Evolutionary conservation across 345 rosid genomes (phyloP).

Genomic region (Gossypium turneri): DNA sequence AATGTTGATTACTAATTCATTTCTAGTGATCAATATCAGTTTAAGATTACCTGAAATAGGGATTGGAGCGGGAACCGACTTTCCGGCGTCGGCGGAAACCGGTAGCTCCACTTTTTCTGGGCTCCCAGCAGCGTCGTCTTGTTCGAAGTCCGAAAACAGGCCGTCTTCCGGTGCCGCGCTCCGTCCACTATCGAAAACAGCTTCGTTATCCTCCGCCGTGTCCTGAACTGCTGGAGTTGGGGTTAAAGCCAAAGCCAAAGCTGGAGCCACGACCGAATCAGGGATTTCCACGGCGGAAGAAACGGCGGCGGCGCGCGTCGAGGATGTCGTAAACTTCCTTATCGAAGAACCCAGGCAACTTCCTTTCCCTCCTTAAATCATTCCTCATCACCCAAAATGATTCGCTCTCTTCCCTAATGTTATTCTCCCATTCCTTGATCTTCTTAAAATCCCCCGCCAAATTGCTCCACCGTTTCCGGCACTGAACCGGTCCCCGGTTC

Average conservation of each 20-base stretch:
- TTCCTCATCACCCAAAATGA: slow-evolving; percentile 97
- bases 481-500: slow-evolving; percentile 95
- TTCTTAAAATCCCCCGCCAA: slow-evolving; percentile 95
- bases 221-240: slow-evolving; percentile 21
- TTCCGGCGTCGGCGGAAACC: slow-evolving; percentile 17
- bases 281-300: slow-evolving; percentile 21
- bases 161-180: slow-evolving; percentile 65
- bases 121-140: slow-evolving; percentile 49
- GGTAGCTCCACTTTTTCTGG: slow-evolving; percentile 33
- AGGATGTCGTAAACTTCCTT: slow-evolving; percentile 88
- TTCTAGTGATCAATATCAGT: background rate
- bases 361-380: slow-evolving; percentile 75
- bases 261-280: slow-evolving; percentile 23
- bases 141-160: slow-evolving; percentile 65
- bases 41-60: slow-evolving; percentile 37
- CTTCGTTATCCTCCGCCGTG: slow-evolving; percentile 29
- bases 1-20: background rate
- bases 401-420: slow-evolving; percentile 60
- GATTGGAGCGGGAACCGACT: slow-evolving; percentile 35
- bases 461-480: slow-evolving; percentile 97
- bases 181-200: slow-evolving; percentile 62
- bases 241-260: slow-evolving; percentile 39
- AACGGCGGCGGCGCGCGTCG: slow-evolving; percentile 42
- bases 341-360: slow-evolving; percentile 90
- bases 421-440: slow-evolving; percentile 90